Percentiles rank a stretch among this genome's conserved stretches.
These are phyloP conservation scores for Rhodotorula babjevae DNA, from an alignment of 768 basidiomycete genomes.

Conservation along the genomic window DNA sequence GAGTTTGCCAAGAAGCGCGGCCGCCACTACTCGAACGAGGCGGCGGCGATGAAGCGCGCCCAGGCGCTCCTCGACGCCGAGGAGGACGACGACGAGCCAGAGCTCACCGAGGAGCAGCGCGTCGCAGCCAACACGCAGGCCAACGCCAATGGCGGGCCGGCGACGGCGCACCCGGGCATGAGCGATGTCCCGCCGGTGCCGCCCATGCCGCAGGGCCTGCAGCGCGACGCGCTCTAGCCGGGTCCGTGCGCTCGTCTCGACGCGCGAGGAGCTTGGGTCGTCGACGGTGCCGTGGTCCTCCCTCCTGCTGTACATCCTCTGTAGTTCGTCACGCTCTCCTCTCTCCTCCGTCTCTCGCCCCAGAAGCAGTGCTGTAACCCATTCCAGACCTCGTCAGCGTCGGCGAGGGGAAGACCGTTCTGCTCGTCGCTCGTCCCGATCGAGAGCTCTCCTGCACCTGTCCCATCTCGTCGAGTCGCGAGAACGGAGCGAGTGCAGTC, in stretches of 20 bases:
- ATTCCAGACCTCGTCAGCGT: too few relatives aligned
- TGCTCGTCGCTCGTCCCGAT: too few relatives aligned
- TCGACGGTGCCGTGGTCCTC: not conserved
- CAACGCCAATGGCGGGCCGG: not conserved
- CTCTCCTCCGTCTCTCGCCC: too few relatives aligned
- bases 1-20: constrained; percentile 27
- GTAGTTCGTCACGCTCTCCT: too few relatives aligned
- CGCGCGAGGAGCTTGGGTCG: too few relatives aligned
- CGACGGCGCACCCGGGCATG: not conserved
- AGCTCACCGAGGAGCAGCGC: not conserved
- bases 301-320: too few relatives aligned
- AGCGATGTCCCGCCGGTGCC: constrained; percentile 19
- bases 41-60: constrained; percentile 32
- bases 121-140: constrained; percentile 15
- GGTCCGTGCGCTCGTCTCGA: too few relatives aligned
- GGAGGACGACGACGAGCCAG: constrained; percentile 32
- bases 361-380: too few relatives aligned
- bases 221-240: not conserved
- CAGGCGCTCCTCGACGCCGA: constrained; percentile 19
- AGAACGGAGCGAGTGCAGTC: too few relatives aligned
- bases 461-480: too few relatives aligned
- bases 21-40: constrained; percentile 30
- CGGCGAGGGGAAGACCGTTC: too few relatives aligned
- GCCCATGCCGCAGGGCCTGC: constrained; percentile 7
- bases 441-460: too few relatives aligned